phyloP scores from a whole-genome alignment of 768 basidiomycete species.

The Lactifluus echinatus region DNA sequence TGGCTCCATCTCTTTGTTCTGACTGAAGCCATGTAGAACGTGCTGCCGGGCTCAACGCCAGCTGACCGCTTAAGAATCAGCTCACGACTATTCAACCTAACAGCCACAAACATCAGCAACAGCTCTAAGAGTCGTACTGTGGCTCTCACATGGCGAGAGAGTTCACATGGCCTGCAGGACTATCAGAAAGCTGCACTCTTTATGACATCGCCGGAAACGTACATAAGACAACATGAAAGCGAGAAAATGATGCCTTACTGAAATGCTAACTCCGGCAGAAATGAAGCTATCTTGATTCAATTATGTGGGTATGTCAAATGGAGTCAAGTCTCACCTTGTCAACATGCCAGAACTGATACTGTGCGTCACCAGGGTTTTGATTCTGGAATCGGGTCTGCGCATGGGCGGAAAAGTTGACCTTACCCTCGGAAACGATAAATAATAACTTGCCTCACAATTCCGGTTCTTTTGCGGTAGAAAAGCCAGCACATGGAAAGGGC shows the following conservation, averaged over 20 bases:
- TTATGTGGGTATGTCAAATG: neutral
- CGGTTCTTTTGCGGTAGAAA: slow-evolving; percentile 37
- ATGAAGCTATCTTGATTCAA: slow-evolving; percentile 18
- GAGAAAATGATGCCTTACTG: slow-evolving; percentile 1
- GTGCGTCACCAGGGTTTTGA: slow-evolving; percentile 24
- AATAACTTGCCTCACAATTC: slow-evolving; percentile 32
- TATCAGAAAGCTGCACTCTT: neutral
- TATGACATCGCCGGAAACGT: slow-evolving; percentile 13
- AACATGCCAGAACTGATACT: slow-evolving; percentile 24
- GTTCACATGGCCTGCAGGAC: slow-evolving; percentile 39
- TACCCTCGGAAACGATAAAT: neutral
- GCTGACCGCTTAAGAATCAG: neutral
- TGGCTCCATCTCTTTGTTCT: neutral
- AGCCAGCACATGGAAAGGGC: slow-evolving; percentile 41
- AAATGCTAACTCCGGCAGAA: slow-evolving; percentile 13
- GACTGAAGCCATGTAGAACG: neutral
- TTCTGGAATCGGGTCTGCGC: slow-evolving; percentile 24
- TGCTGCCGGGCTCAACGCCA: too few relatives aligned
- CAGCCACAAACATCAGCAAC: neutral
- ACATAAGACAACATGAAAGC: slow-evolving; percentile 26
- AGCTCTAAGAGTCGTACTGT: neutral
- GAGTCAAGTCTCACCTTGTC: slow-evolving; percentile 20
- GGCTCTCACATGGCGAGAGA: slow-evolving; percentile 41
- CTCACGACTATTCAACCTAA: slow-evolving; percentile 10
- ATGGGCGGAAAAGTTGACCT: neutral